A percentile compares a stretch with the other conserved stretches of the same genome.
Conservation (phyloP, 352 stramenopile species). For the Phytopythium vexans region DNA sequence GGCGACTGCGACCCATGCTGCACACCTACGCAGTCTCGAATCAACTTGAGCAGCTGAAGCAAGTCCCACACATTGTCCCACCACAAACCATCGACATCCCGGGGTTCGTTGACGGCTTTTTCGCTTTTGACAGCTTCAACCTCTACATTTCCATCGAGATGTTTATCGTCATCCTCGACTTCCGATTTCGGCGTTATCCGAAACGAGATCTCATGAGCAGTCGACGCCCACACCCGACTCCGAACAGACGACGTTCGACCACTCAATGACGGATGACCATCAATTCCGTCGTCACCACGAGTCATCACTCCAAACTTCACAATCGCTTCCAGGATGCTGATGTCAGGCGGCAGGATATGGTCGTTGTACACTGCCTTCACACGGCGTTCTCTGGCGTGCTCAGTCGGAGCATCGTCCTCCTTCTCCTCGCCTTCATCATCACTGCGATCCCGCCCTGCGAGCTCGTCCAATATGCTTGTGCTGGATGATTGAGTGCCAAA, state of each 20-base stretch:
- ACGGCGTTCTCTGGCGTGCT: conserved; percentile 27
- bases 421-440: conserved; percentile 16
- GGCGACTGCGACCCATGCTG: not conserved
- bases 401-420: conserved; percentile 20
- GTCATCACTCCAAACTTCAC: conserved; percentile 35
- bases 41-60: conserved; percentile 40
- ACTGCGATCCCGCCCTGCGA: conserved; percentile 9
- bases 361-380: conserved; percentile 44
- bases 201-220: conserved; percentile 63
- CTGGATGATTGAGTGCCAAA: conserved; percentile 30
- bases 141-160: no score
- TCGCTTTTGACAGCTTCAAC: not conserved
- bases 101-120: not conserved
- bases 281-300: conserved; percentile 3
- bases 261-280: conserved; percentile 1
- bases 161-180: not conserved
- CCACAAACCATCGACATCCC: conserved; percentile 9
- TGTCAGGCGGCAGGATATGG: conserved; percentile 25
- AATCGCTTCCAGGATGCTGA: conserved; percentile 68
- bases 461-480: conserved; percentile 29
- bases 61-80: conserved; percentile 69
- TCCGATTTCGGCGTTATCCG: conserved; percentile 11
- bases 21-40: conserved; percentile 18
- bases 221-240: conserved; percentile 34
- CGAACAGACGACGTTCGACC: conserved; percentile 3